Evolutionary conservation across 208 protist genomes (phyloP).

Genomic region (Trypanosoma lewisi): DNA sequence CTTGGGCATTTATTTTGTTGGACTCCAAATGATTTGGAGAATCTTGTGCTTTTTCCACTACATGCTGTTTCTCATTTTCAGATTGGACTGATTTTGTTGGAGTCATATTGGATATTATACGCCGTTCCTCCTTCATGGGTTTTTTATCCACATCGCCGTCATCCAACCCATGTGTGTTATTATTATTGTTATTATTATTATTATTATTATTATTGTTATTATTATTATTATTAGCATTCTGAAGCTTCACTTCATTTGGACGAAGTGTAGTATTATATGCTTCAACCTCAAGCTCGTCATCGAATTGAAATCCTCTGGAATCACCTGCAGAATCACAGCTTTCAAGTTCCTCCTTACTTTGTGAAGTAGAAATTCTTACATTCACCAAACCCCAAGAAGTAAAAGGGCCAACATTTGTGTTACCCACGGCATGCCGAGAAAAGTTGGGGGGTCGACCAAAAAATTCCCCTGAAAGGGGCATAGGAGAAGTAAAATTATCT

Average conservation of each 20-base stretch:
- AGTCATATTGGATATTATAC: no score
- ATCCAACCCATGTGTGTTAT: no score
- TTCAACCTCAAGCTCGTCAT: conserved; percentile 13
- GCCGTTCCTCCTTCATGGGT: no score
- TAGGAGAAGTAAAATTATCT: neutral
- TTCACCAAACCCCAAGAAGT: neutral
- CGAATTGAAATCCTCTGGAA: neutral
- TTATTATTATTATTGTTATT: no score
- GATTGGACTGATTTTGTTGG: no score
- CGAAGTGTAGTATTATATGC: conserved; percentile 15
- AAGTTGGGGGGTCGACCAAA: neutral
- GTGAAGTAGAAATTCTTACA: neutral
- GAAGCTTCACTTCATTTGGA: conserved; percentile 21
- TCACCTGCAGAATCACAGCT: neutral
- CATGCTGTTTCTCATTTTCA: neutral
- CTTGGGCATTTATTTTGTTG: neutral
- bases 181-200: no score
- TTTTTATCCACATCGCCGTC: no score
- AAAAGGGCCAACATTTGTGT: neutral
- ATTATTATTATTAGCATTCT: no score
- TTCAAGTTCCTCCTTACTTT: neutral
- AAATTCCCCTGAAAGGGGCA: neutral
- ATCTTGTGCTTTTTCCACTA: no score
- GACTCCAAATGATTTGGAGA: no score
- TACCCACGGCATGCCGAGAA: neutral